Base-by-base conservation (phyloP, 768 basidiomycete species). In the Suillus bovinus region DNA sequence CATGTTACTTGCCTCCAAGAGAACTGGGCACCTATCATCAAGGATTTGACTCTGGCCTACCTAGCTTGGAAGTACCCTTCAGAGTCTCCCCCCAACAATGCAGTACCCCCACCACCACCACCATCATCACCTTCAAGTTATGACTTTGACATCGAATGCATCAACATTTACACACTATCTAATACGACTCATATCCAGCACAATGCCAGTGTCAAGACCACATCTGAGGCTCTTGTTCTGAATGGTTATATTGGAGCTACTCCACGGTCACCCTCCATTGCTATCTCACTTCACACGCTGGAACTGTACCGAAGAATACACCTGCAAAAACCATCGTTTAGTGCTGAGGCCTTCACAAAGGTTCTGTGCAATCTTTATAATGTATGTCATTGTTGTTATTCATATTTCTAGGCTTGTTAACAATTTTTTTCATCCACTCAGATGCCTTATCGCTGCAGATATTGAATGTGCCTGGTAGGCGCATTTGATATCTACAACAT, bases 401-500 rank as follows among this genome's bases (percentile, higher is more conserved):
- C 39, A 41, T 41, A 41, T 20, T 20, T 17, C 1, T 20, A 20
- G 39, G 7, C 39, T 52, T 44, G 33, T 50, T 20, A 34, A 20
- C 27, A 27, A 58, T 58, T 53, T 56, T 76, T 72, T 65, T 69
- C 0, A 66, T 75, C 5, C 78, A 75, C 34, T 36, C 5, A 38
- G 36, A 38, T 38, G 3, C 36, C 36, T 38, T 38, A 38, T 60
- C 61, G 49, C 7, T 64, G 60, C 5, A 46, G 50, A 2, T 69
- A 68, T 57, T 65, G 69, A 5, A 65, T 46, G 0, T 58, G 66
- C 10, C 64, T 82, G 24, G 67, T 71, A 1, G 67, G 72, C 31
- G 66, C 76, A 9, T 79, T 75, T 58, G 77, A 81, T 53, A 46
- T 75, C 0, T 81, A 78, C 60, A 69, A 79, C 16, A 38, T 55